Percentiles rank a stretch among this genome's conserved stretches.
These are phyloP conservation scores for Datisca glomerata DNA, from an alignment of 306 rosid species.

Conservation along the genomic window DNA sequence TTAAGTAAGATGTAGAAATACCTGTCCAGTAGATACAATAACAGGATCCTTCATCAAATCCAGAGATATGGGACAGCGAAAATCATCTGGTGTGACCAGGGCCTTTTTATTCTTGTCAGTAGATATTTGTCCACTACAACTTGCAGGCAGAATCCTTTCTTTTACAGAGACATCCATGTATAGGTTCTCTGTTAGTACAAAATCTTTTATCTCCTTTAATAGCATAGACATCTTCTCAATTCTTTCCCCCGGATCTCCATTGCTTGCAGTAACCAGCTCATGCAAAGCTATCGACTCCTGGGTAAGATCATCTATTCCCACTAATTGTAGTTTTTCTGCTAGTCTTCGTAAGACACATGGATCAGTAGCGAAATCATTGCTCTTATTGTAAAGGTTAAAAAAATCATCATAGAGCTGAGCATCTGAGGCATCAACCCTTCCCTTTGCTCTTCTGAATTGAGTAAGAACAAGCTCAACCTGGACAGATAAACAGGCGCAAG, in stretches of 20 bases:
- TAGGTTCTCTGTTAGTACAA: conserved; percentile 70
- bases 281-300: conserved; percentile 87
- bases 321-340: conserved; percentile 67
- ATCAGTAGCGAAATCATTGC: conserved; percentile 39
- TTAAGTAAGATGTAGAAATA: conserved; percentile 28
- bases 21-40: conserved; percentile 99
- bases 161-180: conserved; percentile 27
- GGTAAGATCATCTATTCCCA: conserved; percentile 68
- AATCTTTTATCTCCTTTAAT: conserved; percentile 73
- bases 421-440: conserved; percentile 60
- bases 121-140: conserved; percentile 32
- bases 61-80: conserved; percentile 90
- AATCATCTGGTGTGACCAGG: conserved; percentile 72
- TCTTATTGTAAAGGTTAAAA: conserved; percentile 35
- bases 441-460: conserved; percentile 92
- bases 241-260: conserved; percentile 81
- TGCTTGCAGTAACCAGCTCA: conserved; percentile 72
- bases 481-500: conserved; percentile 14
- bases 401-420: conserved; percentile 63
- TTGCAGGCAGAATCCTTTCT: conserved; percentile 31
- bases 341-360: conserved; percentile 46
- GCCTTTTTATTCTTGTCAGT: conserved; percentile 39
- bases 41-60: conserved; percentile 97
- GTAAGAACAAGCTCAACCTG: conserved; percentile 94
- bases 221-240: conserved; percentile 79